Evolutionary conservation across 1,284 basidiomycete species (phyloP).

Genomic region (Acaromyces ingoldii): DNA sequence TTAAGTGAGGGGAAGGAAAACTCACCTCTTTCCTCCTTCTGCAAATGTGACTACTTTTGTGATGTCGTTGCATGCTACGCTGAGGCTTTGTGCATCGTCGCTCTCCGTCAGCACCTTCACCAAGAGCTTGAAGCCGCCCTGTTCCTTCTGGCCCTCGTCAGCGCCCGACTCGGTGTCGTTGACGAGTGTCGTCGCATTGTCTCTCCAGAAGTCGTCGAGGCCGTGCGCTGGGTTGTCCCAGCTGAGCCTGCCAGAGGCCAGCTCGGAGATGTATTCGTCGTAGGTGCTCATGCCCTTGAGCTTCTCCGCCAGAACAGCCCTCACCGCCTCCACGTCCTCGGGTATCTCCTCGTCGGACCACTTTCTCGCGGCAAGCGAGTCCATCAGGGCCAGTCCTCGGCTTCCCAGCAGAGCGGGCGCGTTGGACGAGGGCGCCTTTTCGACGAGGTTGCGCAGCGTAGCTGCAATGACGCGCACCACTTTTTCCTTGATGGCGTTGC

Average conservation of each 20-base stretch:
- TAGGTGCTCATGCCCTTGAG: constrained; percentile 80
- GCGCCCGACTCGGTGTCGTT: constrained; percentile 60
- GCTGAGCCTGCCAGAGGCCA: constrained; percentile 80
- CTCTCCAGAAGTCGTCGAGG: constrained; percentile 95
- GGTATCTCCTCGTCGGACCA: constrained; percentile 85
- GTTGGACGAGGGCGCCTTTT: constrained; percentile 73
- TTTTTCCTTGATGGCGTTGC: constrained; percentile 92
- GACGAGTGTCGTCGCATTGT: constrained; percentile 76
- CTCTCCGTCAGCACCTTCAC: constrained; percentile 56
- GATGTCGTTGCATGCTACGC: constrained; percentile 44
- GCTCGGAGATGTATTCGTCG: constrained; percentile 89
- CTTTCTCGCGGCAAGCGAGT: constrained; percentile 76
- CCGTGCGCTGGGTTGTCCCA: constrained; percentile 89
- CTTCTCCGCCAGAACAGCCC: constrained; percentile 71
- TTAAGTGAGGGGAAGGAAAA: too few species aligned
- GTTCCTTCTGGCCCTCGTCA: constrained; percentile 61
- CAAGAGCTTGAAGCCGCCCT: constrained; percentile 85
- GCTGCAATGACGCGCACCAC: constrained; percentile 91
- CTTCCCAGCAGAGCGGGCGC: constrained; percentile 87
- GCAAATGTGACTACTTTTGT: constrained; percentile 42
- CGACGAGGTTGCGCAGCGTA: constrained; percentile 80
- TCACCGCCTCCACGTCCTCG: constrained; percentile 81
- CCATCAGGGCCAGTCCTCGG: constrained; percentile 76
- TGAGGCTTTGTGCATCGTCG: constrained; percentile 32
- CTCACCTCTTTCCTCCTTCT: constrained; percentile 35